A percentile compares a stretch with the other conserved stretches of the same genome.
Conservation (phyloP, 2,329 filamentous ascomycete species). For the Sclerotinia borealis region DNA sequence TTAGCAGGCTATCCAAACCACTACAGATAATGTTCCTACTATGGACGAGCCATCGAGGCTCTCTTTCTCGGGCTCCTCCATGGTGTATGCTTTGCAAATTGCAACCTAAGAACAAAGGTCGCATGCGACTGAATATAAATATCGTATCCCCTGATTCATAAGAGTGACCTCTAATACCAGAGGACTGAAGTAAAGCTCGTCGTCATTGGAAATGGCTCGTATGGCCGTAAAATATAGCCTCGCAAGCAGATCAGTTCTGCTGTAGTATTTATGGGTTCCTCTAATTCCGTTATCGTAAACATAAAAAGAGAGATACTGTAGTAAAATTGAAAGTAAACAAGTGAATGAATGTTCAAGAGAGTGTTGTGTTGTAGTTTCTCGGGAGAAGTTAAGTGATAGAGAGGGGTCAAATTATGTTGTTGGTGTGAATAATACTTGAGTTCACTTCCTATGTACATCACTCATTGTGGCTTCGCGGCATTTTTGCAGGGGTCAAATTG, state of each 20-base stretch:
- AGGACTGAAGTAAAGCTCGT: constrained; percentile 6
- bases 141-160: neutral
- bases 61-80: constrained; percentile 44
- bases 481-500: constrained; percentile 1
- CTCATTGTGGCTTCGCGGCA: constrained; percentile 10
- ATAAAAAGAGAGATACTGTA: neutral
- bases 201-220: constrained; percentile 13
- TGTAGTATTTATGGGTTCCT: neutral
- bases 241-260: neutral
- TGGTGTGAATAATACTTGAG: constrained; percentile 6
- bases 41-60: constrained; percentile 73
- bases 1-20: constrained; percentile 8
- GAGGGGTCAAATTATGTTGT: constrained; percentile 13
- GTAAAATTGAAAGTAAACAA: neutral
- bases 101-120: neutral
- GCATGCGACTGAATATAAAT: constrained; percentile 1
- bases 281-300: neutral
- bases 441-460: neutral
- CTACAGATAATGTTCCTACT: constrained; percentile 41
- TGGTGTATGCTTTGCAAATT: constrained; percentile 22
- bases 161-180: constrained; percentile 12
- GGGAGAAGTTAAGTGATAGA: neutral
- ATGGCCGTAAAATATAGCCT: constrained; percentile 6
- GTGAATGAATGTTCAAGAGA: constrained; percentile 10
- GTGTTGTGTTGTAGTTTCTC: neutral